A percentile compares a stretch with the other conserved stretches of the same genome.
Evolutionary conservation across 345 rosid species (phyloP).

Genomic region (Arabis hirsuta): DNA sequence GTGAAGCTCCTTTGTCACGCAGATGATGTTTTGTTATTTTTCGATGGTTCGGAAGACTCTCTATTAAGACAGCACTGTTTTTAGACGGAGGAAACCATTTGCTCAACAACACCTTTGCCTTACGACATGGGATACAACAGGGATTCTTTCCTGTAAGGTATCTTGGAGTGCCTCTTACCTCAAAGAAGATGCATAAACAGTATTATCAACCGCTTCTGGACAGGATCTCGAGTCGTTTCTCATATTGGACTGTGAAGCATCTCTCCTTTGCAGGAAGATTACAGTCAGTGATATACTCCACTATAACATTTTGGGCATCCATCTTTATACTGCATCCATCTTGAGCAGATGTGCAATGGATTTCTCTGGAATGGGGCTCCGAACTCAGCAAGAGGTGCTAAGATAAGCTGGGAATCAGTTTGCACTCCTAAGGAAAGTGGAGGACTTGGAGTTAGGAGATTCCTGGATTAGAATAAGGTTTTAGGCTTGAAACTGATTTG

Average conservation of each 20-base stretch:
- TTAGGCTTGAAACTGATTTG: neutral
- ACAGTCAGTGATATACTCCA: neutral
- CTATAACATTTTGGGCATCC: neutral
- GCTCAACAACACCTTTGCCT: too few relatives aligned
- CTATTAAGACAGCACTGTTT: neutral
- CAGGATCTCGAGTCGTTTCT: rapidly evolving
- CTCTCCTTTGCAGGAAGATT: neutral
- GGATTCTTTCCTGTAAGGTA: neutral
- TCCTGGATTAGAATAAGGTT: neutral
- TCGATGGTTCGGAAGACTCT: rapidly evolving
- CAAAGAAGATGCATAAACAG: neutral
- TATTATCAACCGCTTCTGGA: neutral
- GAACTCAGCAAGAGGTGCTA: neutral
- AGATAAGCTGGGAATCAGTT: neutral
- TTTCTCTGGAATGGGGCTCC: neutral
- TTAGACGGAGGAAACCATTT: neutral
- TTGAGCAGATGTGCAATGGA: neutral
- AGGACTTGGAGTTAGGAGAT: neutral
- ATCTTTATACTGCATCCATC: neutral
- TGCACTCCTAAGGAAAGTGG: neutral
- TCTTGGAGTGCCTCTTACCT: neutral
- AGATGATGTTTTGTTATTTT: neutral
- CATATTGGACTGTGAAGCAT: neutral
- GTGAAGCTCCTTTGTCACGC: neutral
- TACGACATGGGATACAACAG: neutral